phyloP scores from a whole-genome alignment of 2,329 filamentous ascomycete genomes.

The Penicillium paneum region DNA sequence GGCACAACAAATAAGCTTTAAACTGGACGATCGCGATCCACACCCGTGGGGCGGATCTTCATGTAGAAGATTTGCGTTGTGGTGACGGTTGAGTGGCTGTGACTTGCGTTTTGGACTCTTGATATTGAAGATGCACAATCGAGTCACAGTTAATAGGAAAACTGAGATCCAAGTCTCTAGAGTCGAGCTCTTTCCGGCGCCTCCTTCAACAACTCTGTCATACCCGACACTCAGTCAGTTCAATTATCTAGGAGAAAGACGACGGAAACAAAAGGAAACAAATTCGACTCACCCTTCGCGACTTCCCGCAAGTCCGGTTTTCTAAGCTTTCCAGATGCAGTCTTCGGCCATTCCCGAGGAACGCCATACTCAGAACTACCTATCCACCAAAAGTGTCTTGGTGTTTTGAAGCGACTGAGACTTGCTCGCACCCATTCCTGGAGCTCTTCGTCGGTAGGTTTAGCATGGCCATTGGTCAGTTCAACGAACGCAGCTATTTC shows the following conservation, averaged over 20 bases:
- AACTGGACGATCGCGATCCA: neutral
- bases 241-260: neutral
- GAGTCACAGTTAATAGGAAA: neutral
- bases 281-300: neutral
- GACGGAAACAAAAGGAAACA: neutral
- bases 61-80: neutral
- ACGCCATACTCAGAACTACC: too few relatives aligned
- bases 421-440: neutral
- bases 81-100: neutral
- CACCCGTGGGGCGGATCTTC: neutral
- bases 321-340: neutral
- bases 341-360: neutral
- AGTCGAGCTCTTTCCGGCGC: neutral
- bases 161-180: neutral
- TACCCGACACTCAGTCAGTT: neutral
- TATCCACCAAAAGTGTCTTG: neutral
- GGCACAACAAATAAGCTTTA: neutral
- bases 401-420: neutral
- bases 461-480: neutral
- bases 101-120: neutral
- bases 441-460: neutral
- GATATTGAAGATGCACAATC: neutral
- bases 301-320: neutral
- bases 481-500: neutral
- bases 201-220: neutral